Evolutionary conservation across 177 flowering plant genomes (phyloP).

Genomic region (Vitis hybrid): DNA sequence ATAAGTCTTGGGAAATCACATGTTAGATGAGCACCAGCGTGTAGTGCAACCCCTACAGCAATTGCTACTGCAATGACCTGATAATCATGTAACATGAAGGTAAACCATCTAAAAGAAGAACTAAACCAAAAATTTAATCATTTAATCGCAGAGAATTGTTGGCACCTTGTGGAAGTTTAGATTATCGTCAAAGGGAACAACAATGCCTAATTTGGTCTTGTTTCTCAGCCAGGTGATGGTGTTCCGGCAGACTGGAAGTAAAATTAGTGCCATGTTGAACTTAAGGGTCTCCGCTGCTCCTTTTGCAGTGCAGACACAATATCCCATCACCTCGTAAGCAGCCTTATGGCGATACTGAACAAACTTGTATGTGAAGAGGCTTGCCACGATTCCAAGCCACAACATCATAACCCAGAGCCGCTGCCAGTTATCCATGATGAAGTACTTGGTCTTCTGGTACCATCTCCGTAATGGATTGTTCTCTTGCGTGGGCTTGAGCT

Average conservation of each 20-base stretch:
- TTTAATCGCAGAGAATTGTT: not conserved
- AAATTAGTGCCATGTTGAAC: constrained; percentile 86
- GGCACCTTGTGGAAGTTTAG: constrained; percentile 72
- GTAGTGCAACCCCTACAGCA: constrained; percentile 49
- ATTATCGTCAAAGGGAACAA: constrained; percentile 89
- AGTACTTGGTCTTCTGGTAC: constrained; percentile 49
- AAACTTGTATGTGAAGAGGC: constrained; percentile 73
- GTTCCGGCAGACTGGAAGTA: constrained; percentile 88
- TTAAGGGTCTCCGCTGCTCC: constrained; percentile 91
- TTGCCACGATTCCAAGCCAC: constrained; percentile 54
- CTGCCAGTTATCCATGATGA: constrained; percentile 74
- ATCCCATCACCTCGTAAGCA: constrained; percentile 69
- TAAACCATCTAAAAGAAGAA: not conserved
- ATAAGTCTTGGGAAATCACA: constrained; percentile 71
- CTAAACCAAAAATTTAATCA: too few relatives aligned
- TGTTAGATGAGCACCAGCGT: constrained; percentile 54
- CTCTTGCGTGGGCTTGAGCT: constrained; percentile 64
- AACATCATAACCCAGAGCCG: constrained; percentile 65
- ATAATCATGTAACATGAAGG: too few relatives aligned
- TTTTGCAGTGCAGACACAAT: constrained; percentile 79
- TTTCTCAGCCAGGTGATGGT: constrained; percentile 92
- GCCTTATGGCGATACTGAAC: constrained; percentile 55
- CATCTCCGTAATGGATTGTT: constrained; percentile 42
- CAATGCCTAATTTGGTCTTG: constrained; percentile 62
- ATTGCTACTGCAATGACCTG: constrained; percentile 57